Percentiles rank a stretch among this genome's conserved stretches.
These are phyloP conservation scores for Rubroboletus pulcherrimus DNA, from an alignment of 768 basidiomycete species.

Conservation along the genomic window DNA sequence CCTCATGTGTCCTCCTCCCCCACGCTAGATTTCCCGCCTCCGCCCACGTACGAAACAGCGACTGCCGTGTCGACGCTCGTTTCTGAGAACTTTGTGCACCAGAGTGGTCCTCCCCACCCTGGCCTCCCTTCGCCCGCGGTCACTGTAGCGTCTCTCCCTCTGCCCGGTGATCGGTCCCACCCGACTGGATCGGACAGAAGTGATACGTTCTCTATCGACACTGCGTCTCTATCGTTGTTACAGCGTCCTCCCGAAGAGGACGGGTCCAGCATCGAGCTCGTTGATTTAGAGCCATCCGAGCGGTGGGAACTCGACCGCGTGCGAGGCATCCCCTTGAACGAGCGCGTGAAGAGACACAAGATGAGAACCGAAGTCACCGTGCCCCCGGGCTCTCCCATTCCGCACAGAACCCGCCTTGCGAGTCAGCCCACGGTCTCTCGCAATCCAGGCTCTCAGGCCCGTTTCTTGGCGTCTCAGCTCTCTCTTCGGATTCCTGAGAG, in stretches of 20 bases:
- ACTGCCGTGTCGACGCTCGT: constrained; percentile 41
- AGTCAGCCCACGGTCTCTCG: constrained; percentile 29
- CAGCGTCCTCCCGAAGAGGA: constrained; percentile 40
- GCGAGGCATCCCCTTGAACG: constrained; percentile 40
- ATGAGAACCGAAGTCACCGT: constrained; percentile 31
- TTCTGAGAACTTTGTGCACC: constrained; percentile 37
- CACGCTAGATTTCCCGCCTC: constrained; percentile 59
- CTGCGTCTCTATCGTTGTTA: constrained; percentile 15
- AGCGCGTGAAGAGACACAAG: constrained; percentile 36
- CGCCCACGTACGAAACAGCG: constrained; percentile 65
- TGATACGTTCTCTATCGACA: constrained; percentile 20
- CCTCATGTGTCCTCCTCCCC: constrained; percentile 26
- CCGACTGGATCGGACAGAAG: constrained; percentile 22
- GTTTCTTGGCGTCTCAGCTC: constrained; percentile 32
- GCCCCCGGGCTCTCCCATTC: constrained; percentile 13
- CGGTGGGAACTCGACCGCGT: constrained; percentile 44
- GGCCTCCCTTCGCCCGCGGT: constrained; percentile 22
- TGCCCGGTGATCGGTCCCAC: constrained; percentile 7
- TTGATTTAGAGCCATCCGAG: constrained; percentile 43
- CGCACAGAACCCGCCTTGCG: constrained; percentile 30
- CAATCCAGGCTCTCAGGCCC: constrained; percentile 27
- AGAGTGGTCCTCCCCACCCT: constrained; percentile 23
- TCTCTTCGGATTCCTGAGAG: constrained; percentile 33
- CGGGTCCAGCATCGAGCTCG: constrained; percentile 48
- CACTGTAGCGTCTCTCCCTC: constrained; percentile 26